phyloP scores from a whole-genome alignment of 2,329 filamentous ascomycete species.

The Fusarium sp. region DNA sequence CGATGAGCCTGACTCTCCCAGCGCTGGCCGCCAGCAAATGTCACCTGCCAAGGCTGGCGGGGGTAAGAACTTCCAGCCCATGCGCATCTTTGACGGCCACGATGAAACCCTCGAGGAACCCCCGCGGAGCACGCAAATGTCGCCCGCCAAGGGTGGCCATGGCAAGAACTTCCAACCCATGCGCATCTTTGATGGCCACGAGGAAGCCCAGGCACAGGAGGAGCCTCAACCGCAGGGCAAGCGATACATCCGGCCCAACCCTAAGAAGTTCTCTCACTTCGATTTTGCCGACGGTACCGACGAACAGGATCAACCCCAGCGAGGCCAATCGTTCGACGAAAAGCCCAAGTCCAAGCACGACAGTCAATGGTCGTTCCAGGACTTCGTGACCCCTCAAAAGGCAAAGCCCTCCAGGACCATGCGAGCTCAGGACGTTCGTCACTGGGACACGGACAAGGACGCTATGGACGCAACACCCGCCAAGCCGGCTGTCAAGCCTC shows the following conservation, averaged over 20 bases:
- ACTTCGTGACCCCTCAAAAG: slow-evolving; percentile 89
- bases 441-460: slow-evolving; percentile 82
- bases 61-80: slow-evolving; percentile 74
- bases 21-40: slow-evolving; percentile 64
- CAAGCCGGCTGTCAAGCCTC: slow-evolving; percentile 75
- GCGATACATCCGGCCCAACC: slow-evolving; percentile 74
- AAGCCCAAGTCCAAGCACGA: slow-evolving; percentile 74
- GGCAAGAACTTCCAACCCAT: no score
- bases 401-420: slow-evolving; percentile 70
- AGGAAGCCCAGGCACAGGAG: slow-evolving; percentile 60
- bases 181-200: slow-evolving; percentile 43
- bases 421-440: slow-evolving; percentile 79
- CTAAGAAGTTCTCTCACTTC: slow-evolving; percentile 89
- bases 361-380: slow-evolving; percentile 89
- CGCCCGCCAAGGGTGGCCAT: no score
- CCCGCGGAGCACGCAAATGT: no score
- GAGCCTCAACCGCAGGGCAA: slow-evolving; percentile 61
- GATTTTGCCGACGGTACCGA: slow-evolving; percentile 80
- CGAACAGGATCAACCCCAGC: slow-evolving; percentile 62
- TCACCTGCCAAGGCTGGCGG: slow-evolving; percentile 68
- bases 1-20: slow-evolving; percentile 67
- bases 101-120: slow-evolving; percentile 53
- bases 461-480: slow-evolving; percentile 68
- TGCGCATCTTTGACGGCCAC: slow-evolving; percentile 74
- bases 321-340: slow-evolving; percentile 59